Base-by-base conservation (phyloP, 495 filamentous ascomycete species). In the Trichoderma gamsii region DNA sequence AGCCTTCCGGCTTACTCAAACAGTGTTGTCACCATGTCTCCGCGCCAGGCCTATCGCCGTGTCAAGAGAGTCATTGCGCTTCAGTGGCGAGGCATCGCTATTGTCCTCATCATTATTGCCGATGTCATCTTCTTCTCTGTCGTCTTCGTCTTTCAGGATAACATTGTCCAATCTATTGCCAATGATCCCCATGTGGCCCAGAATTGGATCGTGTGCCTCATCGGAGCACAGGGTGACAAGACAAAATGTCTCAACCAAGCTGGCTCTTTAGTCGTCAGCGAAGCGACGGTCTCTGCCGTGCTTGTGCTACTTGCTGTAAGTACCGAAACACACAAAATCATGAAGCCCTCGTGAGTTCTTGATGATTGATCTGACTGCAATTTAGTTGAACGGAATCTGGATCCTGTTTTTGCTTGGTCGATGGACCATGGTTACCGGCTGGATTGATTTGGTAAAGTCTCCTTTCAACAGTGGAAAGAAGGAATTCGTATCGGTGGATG, bases 61-160 rank as follows among this genome's bases (percentile, higher is more conserved):
- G 85, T 98, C 43, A 85, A 86, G 64, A 87, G 92, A 68, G 92
- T 98, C 59, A 83, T 98, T n/a, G 87, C 89, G 74, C 83, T 99
- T 3, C 95, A 99, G 77, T 99, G 95, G 95, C 84, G 96, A 69
- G 92, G 92, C 63, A 92, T 96, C 61, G 85, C 86, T 32, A 88
- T 97, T 52, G 92, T 97, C 25, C 79, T 93, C 41, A 87, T 97
- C 72, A 96, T 98, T 69, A 82, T 97, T 67, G 84, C 85, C 59
- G 92, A 97, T 75, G 90, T 97, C 61, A 86, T 98, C 70, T 93
- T 96, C 81, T 94, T 98, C 74, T 88, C 92, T 11, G 84, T 96
- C 23, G 84, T 97, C 67, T 98, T 97, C 76, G 87, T 98, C 68
- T 88, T 90, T 72, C 83, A 96, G 71, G 90, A 99, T 76, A 85